These are phyloP conservation scores for Nematocida homosporus DNA, from an alignment of 371 early-diverging fungal species.

Conservation along the genomic window DNA sequence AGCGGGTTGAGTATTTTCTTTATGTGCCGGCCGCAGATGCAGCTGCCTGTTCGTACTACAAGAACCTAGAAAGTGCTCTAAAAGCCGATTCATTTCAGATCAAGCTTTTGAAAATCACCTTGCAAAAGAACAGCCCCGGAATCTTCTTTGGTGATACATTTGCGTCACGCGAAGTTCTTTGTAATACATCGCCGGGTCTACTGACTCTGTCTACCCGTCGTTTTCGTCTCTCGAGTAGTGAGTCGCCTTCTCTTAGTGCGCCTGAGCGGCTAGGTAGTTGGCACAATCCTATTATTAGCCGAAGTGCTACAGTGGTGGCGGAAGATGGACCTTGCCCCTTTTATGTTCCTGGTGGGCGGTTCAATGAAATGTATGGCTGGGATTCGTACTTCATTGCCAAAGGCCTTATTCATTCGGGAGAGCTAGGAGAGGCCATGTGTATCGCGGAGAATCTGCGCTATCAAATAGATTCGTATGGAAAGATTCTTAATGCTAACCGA, in stretches of 20 bases:
- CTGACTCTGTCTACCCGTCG: slow-evolving; percentile 28
- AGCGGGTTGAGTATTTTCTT: slow-evolving; percentile 46
- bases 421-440: slow-evolving; percentile 70
- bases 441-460: slow-evolving; percentile 74
- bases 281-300: slow-evolving; percentile 33
- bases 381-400: slow-evolving; percentile 78
- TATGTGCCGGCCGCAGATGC: slow-evolving; percentile 41
- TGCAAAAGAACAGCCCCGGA: not conserved
- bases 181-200: slow-evolving; percentile 42
- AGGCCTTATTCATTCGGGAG: slow-evolving; percentile 73
- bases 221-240: not conserved
- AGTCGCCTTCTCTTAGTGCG: not conserved
- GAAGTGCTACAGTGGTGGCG: slow-evolving; percentile 2
- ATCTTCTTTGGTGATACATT: slow-evolving; percentile 40
- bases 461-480: slow-evolving; percentile 73
- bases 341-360: slow-evolving; percentile 82
- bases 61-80: slow-evolving; percentile 10
- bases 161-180: slow-evolving; percentile 15
- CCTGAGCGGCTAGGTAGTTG: slow-evolving; percentile 8
- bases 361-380: slow-evolving; percentile 83
- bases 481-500: slow-evolving; percentile 79
- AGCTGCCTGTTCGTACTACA: slow-evolving; percentile 22
- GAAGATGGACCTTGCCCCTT: slow-evolving; percentile 61
- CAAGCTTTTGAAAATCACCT: slow-evolving; percentile 22
- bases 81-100: slow-evolving; percentile 28